Evolutionary conservation across 352 stramenopile genomes (phyloP).

Genomic region (Phytophthora syringae): DNA sequence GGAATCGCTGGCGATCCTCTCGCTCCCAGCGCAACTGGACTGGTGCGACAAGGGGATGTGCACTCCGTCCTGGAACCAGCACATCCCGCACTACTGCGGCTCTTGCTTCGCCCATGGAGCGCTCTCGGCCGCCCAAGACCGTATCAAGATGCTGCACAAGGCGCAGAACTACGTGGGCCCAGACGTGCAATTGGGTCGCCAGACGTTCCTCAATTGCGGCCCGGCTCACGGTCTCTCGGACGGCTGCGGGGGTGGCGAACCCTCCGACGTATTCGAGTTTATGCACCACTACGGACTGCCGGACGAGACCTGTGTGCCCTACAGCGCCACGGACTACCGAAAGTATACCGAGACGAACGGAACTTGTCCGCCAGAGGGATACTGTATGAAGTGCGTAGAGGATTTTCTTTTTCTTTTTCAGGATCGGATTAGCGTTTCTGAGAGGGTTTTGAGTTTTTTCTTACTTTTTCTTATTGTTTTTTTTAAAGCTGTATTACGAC

Average conservation of each 20-base stretch:
- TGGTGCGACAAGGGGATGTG: constrained; percentile 89
- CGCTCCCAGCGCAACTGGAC: constrained; percentile 80
- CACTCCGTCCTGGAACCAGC: constrained; percentile 83
- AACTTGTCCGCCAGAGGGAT: constrained; percentile 77
- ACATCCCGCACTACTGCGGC: constrained; percentile 88
- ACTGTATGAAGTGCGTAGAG: constrained; percentile 81
- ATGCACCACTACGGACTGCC: constrained; percentile 75
- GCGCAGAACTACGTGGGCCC: constrained; percentile 56
- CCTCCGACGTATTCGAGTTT: constrained; percentile 81
- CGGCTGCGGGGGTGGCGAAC: constrained; percentile 76
- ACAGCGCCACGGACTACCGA: constrained; percentile 84
- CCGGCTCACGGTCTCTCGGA: constrained; percentile 68
- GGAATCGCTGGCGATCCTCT: constrained; percentile 45
- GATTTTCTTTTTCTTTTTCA: not conserved
- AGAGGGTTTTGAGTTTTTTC: not conserved
- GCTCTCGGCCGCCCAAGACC: constrained; percentile 75
- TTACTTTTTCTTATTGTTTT: no score
- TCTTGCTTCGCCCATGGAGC: constrained; percentile 84
- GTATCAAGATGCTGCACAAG: constrained; percentile 85
- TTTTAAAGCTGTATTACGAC: constrained; percentile 58
- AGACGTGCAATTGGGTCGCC: constrained; percentile 79
- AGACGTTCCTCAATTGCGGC: constrained; percentile 86
- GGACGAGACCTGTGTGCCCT: constrained; percentile 81
- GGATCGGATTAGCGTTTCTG: no score
- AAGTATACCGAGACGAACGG: constrained; percentile 72